A percentile compares a stretch with the other conserved stretches of the same genome.
Conservation (phyloP, 1,139 yeast species). For the Wickerhamomyces sp. region DNA sequence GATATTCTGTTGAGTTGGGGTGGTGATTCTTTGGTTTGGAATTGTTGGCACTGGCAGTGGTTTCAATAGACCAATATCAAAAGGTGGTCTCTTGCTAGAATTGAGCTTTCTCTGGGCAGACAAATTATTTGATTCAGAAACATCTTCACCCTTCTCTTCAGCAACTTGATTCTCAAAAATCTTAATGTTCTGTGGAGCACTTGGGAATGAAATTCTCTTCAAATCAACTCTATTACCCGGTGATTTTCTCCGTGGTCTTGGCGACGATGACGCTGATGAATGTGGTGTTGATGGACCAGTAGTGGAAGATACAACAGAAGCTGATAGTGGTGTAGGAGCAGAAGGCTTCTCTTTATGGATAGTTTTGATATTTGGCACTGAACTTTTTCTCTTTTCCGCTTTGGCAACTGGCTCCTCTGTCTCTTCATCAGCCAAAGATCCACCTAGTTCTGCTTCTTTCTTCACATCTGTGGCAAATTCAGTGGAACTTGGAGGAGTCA, state of each 20-base stretch:
- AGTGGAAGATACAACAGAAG: not conserved
- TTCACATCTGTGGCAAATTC: slow-evolving; percentile 11
- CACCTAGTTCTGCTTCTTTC: slow-evolving; percentile 17
- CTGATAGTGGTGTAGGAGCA: not conserved
- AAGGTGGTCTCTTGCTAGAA: slow-evolving; percentile 1
- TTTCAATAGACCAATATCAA: slow-evolving; percentile 3
- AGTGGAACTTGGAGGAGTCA: slow-evolving; percentile 22
- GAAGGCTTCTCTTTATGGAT: not conserved
- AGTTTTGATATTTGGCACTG: slow-evolving; percentile 7
- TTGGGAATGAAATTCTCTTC: slow-evolving; percentile 18
- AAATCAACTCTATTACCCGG: slow-evolving; percentile 11
- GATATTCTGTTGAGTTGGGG: slow-evolving; percentile 17
- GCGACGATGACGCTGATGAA: not conserved
- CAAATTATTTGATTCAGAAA: not conserved
- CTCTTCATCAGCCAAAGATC: slow-evolving; percentile 1
- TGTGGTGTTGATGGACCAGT: not conserved
- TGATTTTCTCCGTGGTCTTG: slow-evolving; percentile 10
- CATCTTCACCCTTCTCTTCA: slow-evolving; percentile 2
- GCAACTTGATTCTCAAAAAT: slow-evolving; percentile 11
- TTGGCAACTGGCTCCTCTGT: not conserved
- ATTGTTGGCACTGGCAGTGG: slow-evolving; percentile 18
- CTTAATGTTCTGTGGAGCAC: slow-evolving; percentile 15
- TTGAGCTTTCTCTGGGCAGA: slow-evolving; percentile 5
- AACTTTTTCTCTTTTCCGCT: slow-evolving; percentile 4
- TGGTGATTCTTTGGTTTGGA: slow-evolving; percentile 16